Base-by-base conservation (phyloP, 257 asterid species). In the Scutellaria baicalensis region DNA sequence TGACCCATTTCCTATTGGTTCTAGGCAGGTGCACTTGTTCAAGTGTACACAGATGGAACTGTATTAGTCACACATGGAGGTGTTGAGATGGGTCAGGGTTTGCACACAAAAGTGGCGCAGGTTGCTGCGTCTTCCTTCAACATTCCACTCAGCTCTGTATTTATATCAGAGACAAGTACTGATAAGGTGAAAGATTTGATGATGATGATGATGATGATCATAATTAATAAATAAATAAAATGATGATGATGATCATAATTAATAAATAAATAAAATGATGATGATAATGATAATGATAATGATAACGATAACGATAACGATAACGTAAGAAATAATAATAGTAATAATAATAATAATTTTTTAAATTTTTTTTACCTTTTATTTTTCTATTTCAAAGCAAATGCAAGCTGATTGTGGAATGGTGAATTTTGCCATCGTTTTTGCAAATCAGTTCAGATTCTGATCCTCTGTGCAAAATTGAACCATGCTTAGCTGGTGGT, bases 81-180 rank as follows among this genome's bases (percentile, higher is more conserved):
- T 58, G 97, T 93, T 16, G 99, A 93, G 81, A 93, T 93, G 99
- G 99, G 99, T 57, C 99, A 93, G 73, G 97, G 99, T 74, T 82
- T 93, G 87, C 99, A 93, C 75, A 93, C 99, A 52, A 93, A 93
- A 84, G 87, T 93, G 66, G 97, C 97, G 51, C 99, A 93, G 81
- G 79, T 93, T 61, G 99, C 99, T 75, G 99, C 99, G 7, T 87
- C 99, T 59, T 81, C 86, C 65, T 91, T 93, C 72, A 35, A 84
- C 78, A 87, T 93, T 81, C 97, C 99, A 20, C 91, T 93, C 55
- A 89, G 81, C 80, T 88, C 96, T 27, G 91, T 93, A 31, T 93
- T 91, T 76, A 90, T 93, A 75, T 93, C 99, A 1, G 99, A 93
- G 81, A 93, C 99, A 20, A 93, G 99, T 77, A 91, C 97, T 1